These are phyloP conservation scores for Nicotiana obtusifolia DNA, from an alignment of 257 asterid species.

Conservation along the genomic window DNA sequence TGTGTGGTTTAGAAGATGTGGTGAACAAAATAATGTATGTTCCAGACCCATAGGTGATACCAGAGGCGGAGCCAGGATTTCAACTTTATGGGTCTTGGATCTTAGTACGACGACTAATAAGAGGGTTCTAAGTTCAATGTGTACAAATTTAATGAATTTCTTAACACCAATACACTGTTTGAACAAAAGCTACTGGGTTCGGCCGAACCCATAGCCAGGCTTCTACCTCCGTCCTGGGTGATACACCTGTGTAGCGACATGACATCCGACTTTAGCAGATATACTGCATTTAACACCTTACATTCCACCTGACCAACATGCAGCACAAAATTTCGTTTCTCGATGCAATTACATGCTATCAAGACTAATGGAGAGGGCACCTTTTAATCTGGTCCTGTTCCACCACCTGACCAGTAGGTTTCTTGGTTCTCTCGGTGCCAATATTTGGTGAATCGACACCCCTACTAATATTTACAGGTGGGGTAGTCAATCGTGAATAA, in stretches of 20 bases:
- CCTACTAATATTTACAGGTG: conserved; percentile 28
- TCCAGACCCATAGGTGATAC: background rate
- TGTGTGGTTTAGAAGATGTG: background rate
- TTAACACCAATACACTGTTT: too few species aligned
- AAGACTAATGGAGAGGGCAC: conserved; percentile 31
- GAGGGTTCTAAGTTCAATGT: too few species aligned
- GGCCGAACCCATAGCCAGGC: too few species aligned
- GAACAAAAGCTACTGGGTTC: too few species aligned
- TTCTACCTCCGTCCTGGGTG: too few species aligned
- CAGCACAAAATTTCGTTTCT: background rate
- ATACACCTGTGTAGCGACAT: background rate
- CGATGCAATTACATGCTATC: background rate
- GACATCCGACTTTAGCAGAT: background rate
- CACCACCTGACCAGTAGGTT: conserved; percentile 35
- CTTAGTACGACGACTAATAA: too few species aligned
- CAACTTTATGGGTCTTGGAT: too few species aligned
- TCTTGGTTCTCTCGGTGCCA: conserved; percentile 37
- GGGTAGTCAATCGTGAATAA: conserved; percentile 39
- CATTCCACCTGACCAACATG: background rate
- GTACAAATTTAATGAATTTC: too few species aligned
- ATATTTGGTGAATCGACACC: conserved; percentile 21
- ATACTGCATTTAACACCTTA: background rate
- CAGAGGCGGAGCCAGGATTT: too few species aligned
- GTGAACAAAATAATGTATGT: background rate
- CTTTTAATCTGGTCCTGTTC: conserved; percentile 55